Conservation (phyloP, 2,329 filamentous ascomycete species). For the Calonectria henricotiae region DNA sequence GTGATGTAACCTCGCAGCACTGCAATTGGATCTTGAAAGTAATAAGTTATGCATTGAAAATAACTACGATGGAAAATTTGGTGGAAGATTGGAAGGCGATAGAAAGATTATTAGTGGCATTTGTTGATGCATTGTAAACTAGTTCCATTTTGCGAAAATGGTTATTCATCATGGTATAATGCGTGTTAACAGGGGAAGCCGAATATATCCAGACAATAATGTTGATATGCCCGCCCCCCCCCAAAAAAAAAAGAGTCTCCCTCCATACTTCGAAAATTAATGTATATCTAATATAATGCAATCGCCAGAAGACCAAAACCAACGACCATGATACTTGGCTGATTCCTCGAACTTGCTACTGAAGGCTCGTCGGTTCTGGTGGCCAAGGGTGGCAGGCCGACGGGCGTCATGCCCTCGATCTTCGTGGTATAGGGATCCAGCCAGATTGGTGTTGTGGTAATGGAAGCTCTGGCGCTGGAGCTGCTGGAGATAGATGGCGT, state of each 20-base stretch:
- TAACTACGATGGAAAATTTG: neutral
- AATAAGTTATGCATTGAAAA: neutral
- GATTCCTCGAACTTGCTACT: neutral
- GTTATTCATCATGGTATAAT: neutral
- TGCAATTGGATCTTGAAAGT: neutral
- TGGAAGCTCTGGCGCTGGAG: neutral
- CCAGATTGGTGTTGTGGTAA: neutral
- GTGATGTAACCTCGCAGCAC: neutral
- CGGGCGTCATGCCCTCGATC: slow-evolving; percentile 18
- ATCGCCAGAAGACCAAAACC: neutral
- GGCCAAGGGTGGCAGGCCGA: slow-evolving; percentile 8
- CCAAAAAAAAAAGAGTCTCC: neutral
- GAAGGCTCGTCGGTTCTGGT: slow-evolving; percentile 19
- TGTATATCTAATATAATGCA: neutral
- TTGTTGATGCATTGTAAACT: neutral
- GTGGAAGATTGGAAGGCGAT: neutral
- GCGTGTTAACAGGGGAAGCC: neutral
- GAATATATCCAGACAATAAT: neutral
- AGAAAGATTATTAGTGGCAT: neutral
- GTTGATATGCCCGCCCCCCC: neutral
- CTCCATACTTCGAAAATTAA: neutral
- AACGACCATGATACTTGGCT: neutral
- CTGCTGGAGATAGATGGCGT: slow-evolving; percentile 11
- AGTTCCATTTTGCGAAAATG: neutral
- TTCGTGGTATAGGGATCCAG: slow-evolving; percentile 5